Evolutionary conservation across 2,329 filamentous ascomycete species (phyloP), one percentile per base, ranked within the genome.

Genomic region (Helotiales sp.): DNA sequence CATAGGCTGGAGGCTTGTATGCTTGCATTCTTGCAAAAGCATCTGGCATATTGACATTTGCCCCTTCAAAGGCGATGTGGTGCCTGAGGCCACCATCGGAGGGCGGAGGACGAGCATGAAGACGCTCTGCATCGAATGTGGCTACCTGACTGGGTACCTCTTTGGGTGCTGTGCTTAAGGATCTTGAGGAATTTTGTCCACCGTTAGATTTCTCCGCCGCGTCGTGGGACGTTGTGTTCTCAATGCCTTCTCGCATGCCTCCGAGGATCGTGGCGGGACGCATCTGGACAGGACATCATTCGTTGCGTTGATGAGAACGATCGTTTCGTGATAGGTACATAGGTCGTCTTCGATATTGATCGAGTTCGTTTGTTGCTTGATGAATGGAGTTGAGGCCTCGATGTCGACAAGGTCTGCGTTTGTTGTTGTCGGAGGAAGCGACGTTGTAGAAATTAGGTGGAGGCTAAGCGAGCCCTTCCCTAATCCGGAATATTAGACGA

Each of bases 351-450:
- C 6, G 13, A 26, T 8, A 20, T 22, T 37, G 30, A 57, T 24
- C 5, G 30, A n/a, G 7, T 40, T 1, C 6, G 15, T 10, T 57
- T 57, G 54, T 57, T 11, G 13, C 40, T 57, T 26, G 32, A 57
- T 24, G 54, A 20, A 57, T 37, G 32, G 11, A 15, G 54, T 40
- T 24, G 54, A 37, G 32, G 10, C 24, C 6, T 57, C 20, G 30
- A 40, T 26, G 54, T 24, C 15, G 49, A 22, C 7, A 24, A 57
- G 30, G n/a, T 34, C 15, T 57, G 26, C 54, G 54, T 57, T 57
- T 57, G 54, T 57, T 57, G 54, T 57, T 37, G 34, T 57, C 17
- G 10, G 32, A 57, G 54, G 54, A 57, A 57, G 54, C 30, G 54
- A 57, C 54, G 54, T 57, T 37, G 32, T 34, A 37, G 54, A 34